Conservation (phyloP, 495 filamentous ascomycete species). For the Podospora anserina region DNA sequence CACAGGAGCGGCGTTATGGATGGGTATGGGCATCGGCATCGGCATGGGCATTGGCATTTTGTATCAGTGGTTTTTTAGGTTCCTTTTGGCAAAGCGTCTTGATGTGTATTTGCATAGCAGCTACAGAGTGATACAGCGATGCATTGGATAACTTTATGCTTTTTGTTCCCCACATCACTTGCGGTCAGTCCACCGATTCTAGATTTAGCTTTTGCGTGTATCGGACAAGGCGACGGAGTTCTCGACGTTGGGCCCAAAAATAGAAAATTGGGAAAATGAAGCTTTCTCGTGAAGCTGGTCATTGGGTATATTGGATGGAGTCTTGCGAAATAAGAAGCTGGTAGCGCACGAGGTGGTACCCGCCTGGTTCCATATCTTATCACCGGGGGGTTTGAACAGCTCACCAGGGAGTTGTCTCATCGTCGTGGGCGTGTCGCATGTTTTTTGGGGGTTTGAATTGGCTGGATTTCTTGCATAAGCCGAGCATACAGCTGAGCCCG, state of each 20-base stretch:
- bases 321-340: background rate
- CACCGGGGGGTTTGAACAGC: background rate
- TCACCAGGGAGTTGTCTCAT: background rate
- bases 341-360: background rate
- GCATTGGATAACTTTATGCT: too few relatives aligned
- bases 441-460: background rate
- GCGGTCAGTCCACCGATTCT: too few relatives aligned
- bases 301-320: background rate
- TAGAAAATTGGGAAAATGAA: background rate
- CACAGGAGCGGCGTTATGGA: background rate
- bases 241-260: background rate
- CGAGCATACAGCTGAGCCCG: background rate
- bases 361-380: slow-evolving; percentile 1
- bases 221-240: background rate
- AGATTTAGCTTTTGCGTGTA: background rate
- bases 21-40: too few relatives aligned
- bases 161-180: too few relatives aligned
- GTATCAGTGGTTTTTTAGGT: background rate
- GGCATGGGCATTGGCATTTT: too few relatives aligned
- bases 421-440: background rate
- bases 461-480: background rate
- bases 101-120: background rate
- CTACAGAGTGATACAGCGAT: too few relatives aligned
- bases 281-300: background rate
- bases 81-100: background rate